phyloP scores from a whole-genome alignment of 2,329 filamentous ascomycete species.

The Beauveria varroae region DNA sequence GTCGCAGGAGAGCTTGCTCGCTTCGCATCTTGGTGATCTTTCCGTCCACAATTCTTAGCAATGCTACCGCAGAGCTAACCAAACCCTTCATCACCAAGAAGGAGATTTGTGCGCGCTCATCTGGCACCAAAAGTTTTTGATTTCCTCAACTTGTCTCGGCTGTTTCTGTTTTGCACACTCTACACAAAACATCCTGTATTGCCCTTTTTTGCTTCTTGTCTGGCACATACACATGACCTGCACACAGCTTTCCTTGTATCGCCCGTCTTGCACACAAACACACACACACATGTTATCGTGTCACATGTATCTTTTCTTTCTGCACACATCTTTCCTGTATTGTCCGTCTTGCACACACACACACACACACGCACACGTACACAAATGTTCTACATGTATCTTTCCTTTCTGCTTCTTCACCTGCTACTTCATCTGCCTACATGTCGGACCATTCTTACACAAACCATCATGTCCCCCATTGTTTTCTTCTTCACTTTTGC shows the following conservation, averaged over 20 bases:
- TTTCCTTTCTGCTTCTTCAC: not conserved
- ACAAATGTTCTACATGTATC: too few relatives aligned
- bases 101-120: not conserved
- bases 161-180: not conserved
- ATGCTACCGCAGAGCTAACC: too few relatives aligned
- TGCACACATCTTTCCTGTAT: not conserved
- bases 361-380: too few relatives aligned
- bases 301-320: not conserved
- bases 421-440: not conserved
- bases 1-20: not conserved
- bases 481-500: not conserved
- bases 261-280: too few relatives aligned
- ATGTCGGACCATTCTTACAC: conserved; percentile 8
- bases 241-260: too few relatives aligned
- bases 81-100: not conserved
- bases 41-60: not conserved
- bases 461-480: not conserved
- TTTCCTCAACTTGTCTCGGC: not conserved
- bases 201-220: not conserved
- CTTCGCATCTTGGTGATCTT: not conserved
- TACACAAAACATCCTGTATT: not conserved
- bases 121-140: not conserved
- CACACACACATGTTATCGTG: too few relatives aligned
- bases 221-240: too few relatives aligned
- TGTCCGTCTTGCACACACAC: too few relatives aligned